Evolutionary conservation across 2,329 filamentous ascomycete genomes (phyloP).

Genomic region (Fusarium sp.): DNA sequence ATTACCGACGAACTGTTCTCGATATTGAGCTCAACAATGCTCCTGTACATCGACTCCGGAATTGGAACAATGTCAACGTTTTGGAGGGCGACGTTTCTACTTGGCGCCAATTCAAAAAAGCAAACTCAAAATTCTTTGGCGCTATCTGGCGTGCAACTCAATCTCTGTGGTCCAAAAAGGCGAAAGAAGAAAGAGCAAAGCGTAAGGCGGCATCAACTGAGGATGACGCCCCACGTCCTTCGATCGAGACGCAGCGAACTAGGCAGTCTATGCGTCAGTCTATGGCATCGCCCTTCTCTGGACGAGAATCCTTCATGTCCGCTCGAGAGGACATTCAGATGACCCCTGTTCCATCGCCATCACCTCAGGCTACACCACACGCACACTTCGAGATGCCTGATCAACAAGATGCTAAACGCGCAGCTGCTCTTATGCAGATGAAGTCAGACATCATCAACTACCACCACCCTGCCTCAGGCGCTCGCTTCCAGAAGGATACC

Average conservation of each 20-base stretch:
- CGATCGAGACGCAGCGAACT: conserved; percentile 58
- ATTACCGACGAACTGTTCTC: conserved; percentile 89
- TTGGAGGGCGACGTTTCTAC: conserved; percentile 84
- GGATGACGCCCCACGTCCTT: conserved; percentile 71
- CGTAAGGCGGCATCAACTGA: conserved; percentile 53
- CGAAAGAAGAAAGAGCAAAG: conserved; percentile 61
- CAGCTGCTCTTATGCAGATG: conserved; percentile 57
- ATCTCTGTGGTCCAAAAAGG: conserved; percentile 64
- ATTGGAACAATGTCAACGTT: conserved; percentile 95
- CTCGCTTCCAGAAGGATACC: conserved; percentile 89
- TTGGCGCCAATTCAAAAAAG: conserved; percentile 94
- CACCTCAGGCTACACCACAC: conserved; percentile 59
- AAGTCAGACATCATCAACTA: conserved; percentile 78
- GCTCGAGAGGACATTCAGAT: conserved; percentile 85
- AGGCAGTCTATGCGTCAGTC: conserved; percentile 54
- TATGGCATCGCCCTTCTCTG: conserved; percentile 64
- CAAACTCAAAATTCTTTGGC: conserved; percentile 72
- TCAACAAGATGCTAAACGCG: conserved; percentile 51
- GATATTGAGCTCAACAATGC: conserved; percentile 98
- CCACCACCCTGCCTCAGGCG: conserved; percentile 72
- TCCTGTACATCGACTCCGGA: conserved; percentile 86
- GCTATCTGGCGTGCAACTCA: conserved; percentile 64
- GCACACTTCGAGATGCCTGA: conserved; percentile 57
- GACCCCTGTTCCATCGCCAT: conserved; percentile 91
- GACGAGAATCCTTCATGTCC: conserved; percentile 66